These are phyloP conservation scores for Wickerhamiella lipophila DNA, from an alignment of 805 yeast species.

Conservation along the genomic window DNA sequence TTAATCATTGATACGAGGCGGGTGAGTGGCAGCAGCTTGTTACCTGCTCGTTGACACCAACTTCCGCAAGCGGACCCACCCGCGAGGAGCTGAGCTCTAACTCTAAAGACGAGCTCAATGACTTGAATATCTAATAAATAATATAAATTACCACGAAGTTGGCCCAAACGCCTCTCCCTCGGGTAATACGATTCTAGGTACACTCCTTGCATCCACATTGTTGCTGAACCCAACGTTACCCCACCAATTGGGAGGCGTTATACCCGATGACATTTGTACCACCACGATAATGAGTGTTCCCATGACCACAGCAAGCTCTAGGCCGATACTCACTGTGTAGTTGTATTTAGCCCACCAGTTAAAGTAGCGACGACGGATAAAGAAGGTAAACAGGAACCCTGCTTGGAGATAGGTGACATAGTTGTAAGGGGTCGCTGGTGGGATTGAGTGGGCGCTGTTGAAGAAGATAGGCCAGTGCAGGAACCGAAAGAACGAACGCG, in stretches of 20 bases:
- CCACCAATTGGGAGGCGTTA: conserved; percentile 47
- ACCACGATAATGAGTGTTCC: conserved; percentile 48
- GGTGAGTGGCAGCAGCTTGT: not conserved
- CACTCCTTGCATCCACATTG: conserved; percentile 26
- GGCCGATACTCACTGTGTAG: conserved; percentile 51
- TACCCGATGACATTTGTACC: conserved; percentile 32
- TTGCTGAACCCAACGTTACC: conserved; percentile 39
- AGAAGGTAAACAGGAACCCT: conserved; percentile 46
- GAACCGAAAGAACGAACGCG: conserved; percentile 32
- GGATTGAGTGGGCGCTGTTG: conserved; percentile 46
- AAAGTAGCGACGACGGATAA: conserved; percentile 41
- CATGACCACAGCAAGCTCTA: conserved; percentile 56
- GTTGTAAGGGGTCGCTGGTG: conserved; percentile 64
- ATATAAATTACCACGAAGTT: not conserved
- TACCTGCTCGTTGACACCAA: too few relatives aligned
- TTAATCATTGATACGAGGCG: not conserved
- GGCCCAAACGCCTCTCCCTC: conserved; percentile 10
- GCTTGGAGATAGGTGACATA: conserved; percentile 44
- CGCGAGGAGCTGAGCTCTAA: too few relatives aligned
- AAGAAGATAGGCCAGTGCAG: conserved; percentile 61
- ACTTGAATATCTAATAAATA: not conserved
- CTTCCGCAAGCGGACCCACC: too few relatives aligned
- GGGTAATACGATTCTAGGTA: not conserved
- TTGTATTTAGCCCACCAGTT: conserved; percentile 72
- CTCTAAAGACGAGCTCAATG: too few relatives aligned